phyloP scores from a whole-genome alignment of 2,329 filamentous ascomycete genomes.

The Sporothrix inflata region DNA sequence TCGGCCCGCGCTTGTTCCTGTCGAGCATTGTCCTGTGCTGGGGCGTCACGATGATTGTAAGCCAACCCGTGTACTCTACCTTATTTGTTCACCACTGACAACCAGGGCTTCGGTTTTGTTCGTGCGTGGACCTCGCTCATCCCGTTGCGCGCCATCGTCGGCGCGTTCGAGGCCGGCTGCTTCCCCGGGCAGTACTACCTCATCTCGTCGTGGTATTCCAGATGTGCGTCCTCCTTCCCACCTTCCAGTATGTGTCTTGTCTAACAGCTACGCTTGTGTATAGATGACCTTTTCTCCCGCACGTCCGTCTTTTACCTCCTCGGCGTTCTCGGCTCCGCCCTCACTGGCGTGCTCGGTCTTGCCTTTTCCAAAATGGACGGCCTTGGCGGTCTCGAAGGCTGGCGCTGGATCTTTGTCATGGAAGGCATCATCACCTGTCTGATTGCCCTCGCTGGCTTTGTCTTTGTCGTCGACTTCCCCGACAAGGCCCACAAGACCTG shows the following conservation, averaged over 20 bases:
- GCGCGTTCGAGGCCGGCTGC: constrained; percentile 5
- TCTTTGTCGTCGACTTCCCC: constrained; percentile 10
- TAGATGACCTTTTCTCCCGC: constrained; percentile 15
- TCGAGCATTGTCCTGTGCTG: constrained; percentile 3
- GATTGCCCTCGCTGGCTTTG: neutral
- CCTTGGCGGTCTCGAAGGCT: neutral
- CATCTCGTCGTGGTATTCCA: constrained; percentile 7
- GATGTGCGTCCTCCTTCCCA: neutral
- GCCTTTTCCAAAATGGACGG: constrained; percentile 15
- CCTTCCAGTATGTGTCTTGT: too few relatives aligned
- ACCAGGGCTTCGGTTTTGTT: neutral
- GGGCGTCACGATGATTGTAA: neutral
- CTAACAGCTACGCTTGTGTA: neutral
- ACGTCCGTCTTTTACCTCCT: constrained; percentile 14
- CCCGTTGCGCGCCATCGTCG: constrained; percentile 6
- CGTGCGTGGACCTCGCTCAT: neutral
- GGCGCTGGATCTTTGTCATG: constrained; percentile 20
- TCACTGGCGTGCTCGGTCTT: neutral
- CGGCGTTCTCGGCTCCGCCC: constrained; percentile 4
- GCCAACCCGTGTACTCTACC: neutral
- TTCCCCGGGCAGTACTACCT: constrained; percentile 14
- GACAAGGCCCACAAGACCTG: constrained; percentile 14
- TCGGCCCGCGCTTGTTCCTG: constrained; percentile 13
- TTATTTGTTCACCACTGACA: neutral
- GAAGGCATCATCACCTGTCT: constrained; percentile 2